Evolutionary conservation across 192 early-diverging fungal species (phyloP), one percentile per base, ranked within the genome.

Genomic region (Podila minutissima): DNA sequence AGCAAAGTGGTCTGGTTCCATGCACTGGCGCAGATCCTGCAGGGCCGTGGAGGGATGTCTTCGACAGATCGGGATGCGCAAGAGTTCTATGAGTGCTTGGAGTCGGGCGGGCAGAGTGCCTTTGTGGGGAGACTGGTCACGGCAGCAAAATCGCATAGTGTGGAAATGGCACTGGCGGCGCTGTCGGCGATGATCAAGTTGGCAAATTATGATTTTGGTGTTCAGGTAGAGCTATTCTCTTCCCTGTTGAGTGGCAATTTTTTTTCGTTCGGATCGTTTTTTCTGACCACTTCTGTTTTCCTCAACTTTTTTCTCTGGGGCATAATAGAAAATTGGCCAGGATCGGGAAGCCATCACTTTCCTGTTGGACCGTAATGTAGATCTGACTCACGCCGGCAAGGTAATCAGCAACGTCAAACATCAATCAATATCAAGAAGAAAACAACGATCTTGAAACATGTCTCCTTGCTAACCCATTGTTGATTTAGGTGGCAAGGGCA

Each of bases 21-120:
- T 55, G 72, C 77, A 1, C 41, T 81, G 6, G 77, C 77, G 2
- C 77, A 81, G 37, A 73, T 81, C 71, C 10, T 81, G 70, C 69
- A 79, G 70, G 70, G 22, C 33, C 66, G 22, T 57, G n/a, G 65
- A 73, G 20, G 66, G 71, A 3, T 69, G 62, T 2, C 46, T 48
- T 32, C 66, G 59, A 2, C 59, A 50, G 7, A 62, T 73, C 22
- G 33, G 26, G 24, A 46, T 69, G 46, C 73, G 5, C 1, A 10
- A 8, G 48, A 33, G 11, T 69, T 81, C 5, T 81, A 73, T 46
- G 41, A 20, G 7, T 28, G 64, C 6, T 41, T 81, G n/a, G 71
- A 81, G 12, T 58, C 57, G 46, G 57, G 66, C 24, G 57, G 58
- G 6, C 77, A 81, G 35, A 73, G 71, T 26, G 59, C 77, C 12